Percentiles rank a stretch among this genome's conserved stretches.
Evolutionary conservation across 2,329 filamentous ascomycete species (phyloP).

Genomic region (Fusarium veterinarium): DNA sequence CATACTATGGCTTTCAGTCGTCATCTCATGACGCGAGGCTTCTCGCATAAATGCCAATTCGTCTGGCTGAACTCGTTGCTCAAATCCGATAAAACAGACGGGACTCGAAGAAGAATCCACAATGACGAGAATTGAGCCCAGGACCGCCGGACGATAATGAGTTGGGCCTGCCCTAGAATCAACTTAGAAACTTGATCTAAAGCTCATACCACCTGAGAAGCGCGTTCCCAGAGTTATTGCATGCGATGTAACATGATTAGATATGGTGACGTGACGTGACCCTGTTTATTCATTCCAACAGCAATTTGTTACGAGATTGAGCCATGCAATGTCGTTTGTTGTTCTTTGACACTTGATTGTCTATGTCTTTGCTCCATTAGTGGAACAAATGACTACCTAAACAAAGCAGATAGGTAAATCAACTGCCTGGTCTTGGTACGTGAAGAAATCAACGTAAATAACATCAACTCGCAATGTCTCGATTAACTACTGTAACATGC

Average conservation of each 20-base stretch:
- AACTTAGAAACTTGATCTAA: constrained; percentile 1
- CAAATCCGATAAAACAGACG: constrained; percentile 9
- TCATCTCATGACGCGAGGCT: constrained; percentile 23
- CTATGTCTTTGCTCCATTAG: neutral
- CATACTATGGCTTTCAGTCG: neutral
- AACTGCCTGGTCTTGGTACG: neutral
- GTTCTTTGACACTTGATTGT: constrained; percentile 6
- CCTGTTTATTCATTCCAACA: constrained; percentile 5
- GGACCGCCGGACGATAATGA: neutral
- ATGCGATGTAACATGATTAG: neutral
- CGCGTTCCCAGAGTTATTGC: neutral
- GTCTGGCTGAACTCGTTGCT: neutral
- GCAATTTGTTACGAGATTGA: constrained; percentile 2
- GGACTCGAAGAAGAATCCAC: constrained; percentile 7
- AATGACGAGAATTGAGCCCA: neutral
- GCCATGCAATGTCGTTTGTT: neutral
- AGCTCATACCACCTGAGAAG: neutral
- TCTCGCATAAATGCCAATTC: constrained; percentile 6
- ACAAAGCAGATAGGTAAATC: neutral
- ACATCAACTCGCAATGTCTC: neutral
- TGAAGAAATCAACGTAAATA: neutral
- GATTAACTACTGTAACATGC: constrained; percentile 2
- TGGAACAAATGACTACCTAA: constrained; percentile 3
- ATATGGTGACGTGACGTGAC: neutral
- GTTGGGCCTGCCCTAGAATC: constrained; percentile 3